Evolutionary conservation across 768 basidiomycete genomes (phyloP).

Genomic region (Omphalotus guepiniiformis): DNA sequence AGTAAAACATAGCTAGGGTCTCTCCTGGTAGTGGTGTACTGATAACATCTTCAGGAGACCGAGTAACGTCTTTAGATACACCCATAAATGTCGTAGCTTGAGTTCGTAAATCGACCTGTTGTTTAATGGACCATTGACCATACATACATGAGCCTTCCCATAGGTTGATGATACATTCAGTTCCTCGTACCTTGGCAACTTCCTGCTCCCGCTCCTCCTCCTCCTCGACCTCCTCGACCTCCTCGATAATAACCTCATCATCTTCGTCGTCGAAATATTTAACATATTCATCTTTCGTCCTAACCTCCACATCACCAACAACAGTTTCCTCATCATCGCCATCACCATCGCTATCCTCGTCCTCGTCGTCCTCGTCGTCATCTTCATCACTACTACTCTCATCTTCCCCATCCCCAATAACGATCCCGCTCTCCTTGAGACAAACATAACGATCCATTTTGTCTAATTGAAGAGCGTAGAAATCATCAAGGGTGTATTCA

Average conservation of each 20-base stretch:
- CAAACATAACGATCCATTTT: constrained; percentile 79
- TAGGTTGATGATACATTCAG: no score
- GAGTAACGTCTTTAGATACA: constrained; percentile 50
- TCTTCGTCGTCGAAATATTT: constrained; percentile 20
- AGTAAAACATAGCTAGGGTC: constrained; percentile 78
- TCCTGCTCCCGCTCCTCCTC: not conserved
- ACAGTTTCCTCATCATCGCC: constrained; percentile 30
- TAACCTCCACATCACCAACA: constrained; percentile 27
- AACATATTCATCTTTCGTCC: constrained; percentile 28
- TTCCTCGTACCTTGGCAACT: not conserved
- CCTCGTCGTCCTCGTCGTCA: constrained; percentile 53
- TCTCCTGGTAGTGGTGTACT: constrained; percentile 86
- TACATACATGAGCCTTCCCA: not conserved
- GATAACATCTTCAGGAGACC: constrained; percentile 65
- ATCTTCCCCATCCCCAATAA: constrained; percentile 59
- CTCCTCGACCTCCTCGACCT: constrained; percentile 13
- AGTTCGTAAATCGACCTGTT: constrained; percentile 28
- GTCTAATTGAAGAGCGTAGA: constrained; percentile 74
- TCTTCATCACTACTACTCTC: constrained; percentile 61
- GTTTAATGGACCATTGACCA: constrained; percentile 5
- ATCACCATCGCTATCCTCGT: constrained; percentile 49
- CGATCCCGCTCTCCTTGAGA: constrained; percentile 60
- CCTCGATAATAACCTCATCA: constrained; percentile 8
- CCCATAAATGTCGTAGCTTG: constrained; percentile 50
- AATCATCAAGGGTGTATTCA: constrained; percentile 90